These are phyloP conservation scores for Amanita jacksonii DNA, from an alignment of 768 basidiomycete species.

Conservation along the genomic window DNA sequence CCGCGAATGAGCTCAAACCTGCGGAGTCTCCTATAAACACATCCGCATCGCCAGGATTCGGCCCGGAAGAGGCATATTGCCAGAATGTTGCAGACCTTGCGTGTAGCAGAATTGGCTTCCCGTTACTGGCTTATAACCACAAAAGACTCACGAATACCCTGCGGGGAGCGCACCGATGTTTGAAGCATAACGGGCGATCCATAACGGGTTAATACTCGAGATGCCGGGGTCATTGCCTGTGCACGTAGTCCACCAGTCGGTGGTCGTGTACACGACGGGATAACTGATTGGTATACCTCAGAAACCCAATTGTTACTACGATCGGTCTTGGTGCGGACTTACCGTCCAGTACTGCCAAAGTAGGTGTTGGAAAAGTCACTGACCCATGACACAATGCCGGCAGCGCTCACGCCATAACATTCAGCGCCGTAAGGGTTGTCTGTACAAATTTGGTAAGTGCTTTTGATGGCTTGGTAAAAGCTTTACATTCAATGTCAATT, in stretches of 20 bases:
- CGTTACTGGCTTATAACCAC: no score
- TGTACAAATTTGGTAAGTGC: constrained; percentile 14
- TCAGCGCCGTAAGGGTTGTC: constrained; percentile 41
- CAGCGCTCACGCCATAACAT: constrained; percentile 44
- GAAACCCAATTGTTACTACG: no score
- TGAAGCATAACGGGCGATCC: constrained; percentile 48
- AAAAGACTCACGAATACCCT: constrained; percentile 39
- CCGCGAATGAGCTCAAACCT: not conserved
- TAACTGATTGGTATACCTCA: no score
- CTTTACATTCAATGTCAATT: constrained; percentile 52
- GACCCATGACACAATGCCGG: constrained; percentile 58
- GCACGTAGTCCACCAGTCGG: constrained; percentile 60
- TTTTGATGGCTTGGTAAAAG: not conserved
- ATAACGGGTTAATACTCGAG: constrained; percentile 42
- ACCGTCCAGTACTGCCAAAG: constrained; percentile 36
- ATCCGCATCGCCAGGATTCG: constrained; percentile 51
- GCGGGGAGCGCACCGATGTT: constrained; percentile 45
- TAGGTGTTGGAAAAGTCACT: constrained; percentile 54
- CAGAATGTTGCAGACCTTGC: constrained; percentile 45
- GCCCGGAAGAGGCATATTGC: constrained; percentile 47
- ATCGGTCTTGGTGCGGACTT: constrained; percentile 8
- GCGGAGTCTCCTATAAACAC: constrained; percentile 40
- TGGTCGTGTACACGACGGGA: constrained; percentile 52
- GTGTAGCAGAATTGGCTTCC: no score
- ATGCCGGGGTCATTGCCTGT: constrained; percentile 51